Evolutionary conservation across 2,329 filamentous ascomycete species (phyloP), one percentile per base, ranked within the genome.

Genomic region (Colletotrichum sp.): DNA sequence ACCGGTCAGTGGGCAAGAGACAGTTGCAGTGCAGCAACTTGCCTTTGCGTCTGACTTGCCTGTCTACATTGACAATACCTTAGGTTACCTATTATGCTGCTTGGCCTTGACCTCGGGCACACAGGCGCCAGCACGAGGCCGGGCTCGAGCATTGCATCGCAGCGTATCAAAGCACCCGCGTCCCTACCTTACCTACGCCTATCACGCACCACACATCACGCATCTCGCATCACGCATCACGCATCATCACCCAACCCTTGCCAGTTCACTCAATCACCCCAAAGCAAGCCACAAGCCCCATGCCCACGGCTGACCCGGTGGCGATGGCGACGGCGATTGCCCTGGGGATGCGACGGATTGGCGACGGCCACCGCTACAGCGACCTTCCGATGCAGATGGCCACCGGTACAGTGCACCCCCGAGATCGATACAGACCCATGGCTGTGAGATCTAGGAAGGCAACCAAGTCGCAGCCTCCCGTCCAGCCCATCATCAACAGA

Each of bases 351-450:
- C 15, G 30, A 59, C 26, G 64, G 36, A 36, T 24, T 28, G 24
- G 65, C 44, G 28, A 66, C n/a, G 39, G 60, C 24, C 28, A 66
- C 69, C 8, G 32, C 60, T n/a, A 60, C 49, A 60, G 34, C 30
- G 34, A 67, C 49, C n/a, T 39, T 55, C 44, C 39, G 60, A 39
- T 63, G 63, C 44, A 44, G 21, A 72, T 36, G 39, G 52, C n/a
- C 21, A 44, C 52, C 70, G 36, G 65, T 32, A 69, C 59, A 74
- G 64, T 66, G 71, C 70, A 64, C 59, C 69, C 39, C 32, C 39
- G 57, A 76, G 73, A 76, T 76, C 73, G 73, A 63, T 76, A 63
- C 64, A 52, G 24, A 34, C 52, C 39, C 24, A n/a, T 71, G 70
- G 44, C 70, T 62, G 55, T 44, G 64, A 76, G 69, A 76, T 76